Conservation (phyloP, 2,329 filamentous ascomycete genomes). For the Colletotrichum spaethianum region DNA sequence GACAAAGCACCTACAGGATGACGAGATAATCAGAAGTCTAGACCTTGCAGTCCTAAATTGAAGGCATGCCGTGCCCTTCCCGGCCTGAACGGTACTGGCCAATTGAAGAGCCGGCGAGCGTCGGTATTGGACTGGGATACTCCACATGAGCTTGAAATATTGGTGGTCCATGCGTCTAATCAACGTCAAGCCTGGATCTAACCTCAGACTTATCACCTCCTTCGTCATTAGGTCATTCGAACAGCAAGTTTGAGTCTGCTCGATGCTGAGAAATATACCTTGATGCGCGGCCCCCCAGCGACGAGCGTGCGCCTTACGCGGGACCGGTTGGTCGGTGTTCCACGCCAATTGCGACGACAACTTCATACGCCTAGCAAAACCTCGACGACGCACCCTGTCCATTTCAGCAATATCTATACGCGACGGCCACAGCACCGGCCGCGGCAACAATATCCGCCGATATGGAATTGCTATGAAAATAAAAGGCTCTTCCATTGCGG, state of each 20-base stretch:
- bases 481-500: conserved; percentile 20
- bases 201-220: not conserved
- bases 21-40: not conserved
- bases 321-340: conserved; percentile 24
- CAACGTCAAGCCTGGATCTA: not conserved
- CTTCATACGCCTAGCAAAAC: not conserved
- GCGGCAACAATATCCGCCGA: not conserved
- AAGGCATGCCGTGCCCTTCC: not conserved
- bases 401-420: not conserved
- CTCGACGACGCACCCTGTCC: not conserved
- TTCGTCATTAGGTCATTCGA: not conserved
- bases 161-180: not conserved
- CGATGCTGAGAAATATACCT: conserved; percentile 33
- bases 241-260: conserved; percentile 12
- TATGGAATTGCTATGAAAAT: not conserved
- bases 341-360: conserved; percentile 22
- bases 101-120: not conserved
- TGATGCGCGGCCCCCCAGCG: conserved; percentile 36
- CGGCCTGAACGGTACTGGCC: not conserved
- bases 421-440: not conserved
- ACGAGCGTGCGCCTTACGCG: conserved; percentile 34
- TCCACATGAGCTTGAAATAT: not conserved
- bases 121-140: not conserved
- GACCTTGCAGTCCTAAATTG: not conserved
- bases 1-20: not conserved